Conservation (phyloP, 495 filamentous ascomycete species). For the Lasiosphaeris hirsuta region DNA sequence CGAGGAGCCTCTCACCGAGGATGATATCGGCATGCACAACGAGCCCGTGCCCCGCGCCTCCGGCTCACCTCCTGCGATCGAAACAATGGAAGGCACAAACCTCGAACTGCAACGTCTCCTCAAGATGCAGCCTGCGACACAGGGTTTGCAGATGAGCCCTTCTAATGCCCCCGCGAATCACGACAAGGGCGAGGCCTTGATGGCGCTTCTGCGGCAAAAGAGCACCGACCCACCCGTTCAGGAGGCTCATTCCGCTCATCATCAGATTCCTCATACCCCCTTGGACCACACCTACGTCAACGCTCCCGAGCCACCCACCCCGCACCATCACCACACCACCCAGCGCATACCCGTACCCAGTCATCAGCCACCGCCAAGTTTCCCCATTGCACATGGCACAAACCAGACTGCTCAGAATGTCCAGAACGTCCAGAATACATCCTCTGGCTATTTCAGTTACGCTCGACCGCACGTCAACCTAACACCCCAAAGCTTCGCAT, state of each 20-base stretch:
- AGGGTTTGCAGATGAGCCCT: slow-evolving; percentile 38
- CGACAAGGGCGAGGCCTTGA: slow-evolving; percentile 34
- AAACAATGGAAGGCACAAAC: slow-evolving; percentile 55
- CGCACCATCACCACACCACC: slow-evolving; percentile 39
- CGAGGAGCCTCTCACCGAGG: slow-evolving; percentile 42
- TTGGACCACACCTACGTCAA: slow-evolving; percentile 39
- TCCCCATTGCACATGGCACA: slow-evolving; percentile 35
- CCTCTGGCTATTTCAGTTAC: slow-evolving; percentile 17
- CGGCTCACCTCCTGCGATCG: slow-evolving; percentile 27
- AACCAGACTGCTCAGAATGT: slow-evolving; percentile 9
- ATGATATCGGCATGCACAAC: slow-evolving; percentile 34
- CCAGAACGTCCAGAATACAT: too few relatives aligned
- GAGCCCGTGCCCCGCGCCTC: slow-evolving; percentile 18
- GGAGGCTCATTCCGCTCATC: slow-evolving; percentile 15
- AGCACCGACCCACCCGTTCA: slow-evolving; percentile 16
- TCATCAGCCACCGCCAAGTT: slow-evolving; percentile 43
- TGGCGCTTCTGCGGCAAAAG: slow-evolving; percentile 33
- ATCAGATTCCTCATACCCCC: slow-evolving; percentile 35
- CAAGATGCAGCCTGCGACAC: slow-evolving; percentile 53
- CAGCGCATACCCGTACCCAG: slow-evolving; percentile 31
- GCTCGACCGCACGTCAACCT: slow-evolving; percentile 17
- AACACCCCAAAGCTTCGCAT: slow-evolving; percentile 16
- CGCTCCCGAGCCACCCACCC: slow-evolving; percentile 36
- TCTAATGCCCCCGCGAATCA: slow-evolving; percentile 12
- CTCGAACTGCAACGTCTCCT: slow-evolving; percentile 61